These are phyloP conservation scores for Inga leiocalycina DNA, from an alignment of 306 rosid species.

Conservation along the genomic window DNA sequence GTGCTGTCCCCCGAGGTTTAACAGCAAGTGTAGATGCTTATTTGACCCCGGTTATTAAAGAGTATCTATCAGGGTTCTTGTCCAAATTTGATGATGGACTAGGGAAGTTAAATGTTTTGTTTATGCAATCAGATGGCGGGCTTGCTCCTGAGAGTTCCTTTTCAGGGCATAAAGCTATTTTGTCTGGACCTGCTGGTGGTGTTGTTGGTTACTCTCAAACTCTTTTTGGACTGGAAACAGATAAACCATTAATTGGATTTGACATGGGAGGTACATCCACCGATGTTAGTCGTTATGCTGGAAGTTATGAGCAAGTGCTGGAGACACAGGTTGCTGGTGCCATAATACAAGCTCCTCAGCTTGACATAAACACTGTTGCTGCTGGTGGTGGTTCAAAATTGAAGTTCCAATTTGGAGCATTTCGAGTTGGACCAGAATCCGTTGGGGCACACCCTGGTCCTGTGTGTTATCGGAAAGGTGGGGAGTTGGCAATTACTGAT, in stretches of 20 bases:
- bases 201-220: conserved; percentile 97
- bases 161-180: conserved; percentile 94
- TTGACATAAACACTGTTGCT: conserved; percentile 95
- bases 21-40: conserved; percentile 97
- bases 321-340: conserved; percentile 94
- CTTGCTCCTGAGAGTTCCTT: conserved; percentile 91
- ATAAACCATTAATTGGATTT: conserved; percentile 88
- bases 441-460: conserved; percentile 99
- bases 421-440: conserved; percentile 89
- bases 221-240: conserved; percentile 82
- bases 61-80: conserved; percentile 87
- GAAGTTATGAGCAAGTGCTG: conserved; percentile 89
- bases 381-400: conserved; percentile 97
- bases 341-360: conserved; percentile 96
- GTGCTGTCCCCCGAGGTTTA: conserved; percentile 95
- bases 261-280: conserved; percentile 99
- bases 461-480: conserved; percentile 89
- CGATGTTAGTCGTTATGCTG: conserved; percentile 94
- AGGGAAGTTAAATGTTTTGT: conserved; percentile 81
- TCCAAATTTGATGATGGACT: conserved; percentile 80
- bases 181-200: conserved; percentile 99
- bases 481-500: conserved; percentile 95
- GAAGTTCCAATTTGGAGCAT: conserved; percentile 88
- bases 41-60: conserved; percentile 93
- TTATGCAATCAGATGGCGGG: conserved; percentile 99